These are phyloP conservation scores for Plantago coronopus DNA, from an alignment of 305 asterid genomes.

Conservation along the genomic window DNA sequence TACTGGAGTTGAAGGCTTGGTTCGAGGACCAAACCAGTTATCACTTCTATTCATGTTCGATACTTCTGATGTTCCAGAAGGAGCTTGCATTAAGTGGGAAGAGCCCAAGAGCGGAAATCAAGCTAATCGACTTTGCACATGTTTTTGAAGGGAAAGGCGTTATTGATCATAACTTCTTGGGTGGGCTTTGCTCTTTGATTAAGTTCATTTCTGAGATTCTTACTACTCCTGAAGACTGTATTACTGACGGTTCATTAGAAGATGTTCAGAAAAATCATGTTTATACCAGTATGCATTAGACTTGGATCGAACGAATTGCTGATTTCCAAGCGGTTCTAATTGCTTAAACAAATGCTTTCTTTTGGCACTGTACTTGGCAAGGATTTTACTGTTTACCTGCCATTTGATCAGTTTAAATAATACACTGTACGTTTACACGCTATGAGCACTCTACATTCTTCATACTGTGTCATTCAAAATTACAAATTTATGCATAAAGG, in stretches of 20 bases:
- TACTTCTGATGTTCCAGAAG: constrained; percentile 61
- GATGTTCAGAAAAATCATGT: constrained; percentile 31
- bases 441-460: neutral
- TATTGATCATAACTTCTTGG: constrained; percentile 72
- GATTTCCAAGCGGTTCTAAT: neutral
- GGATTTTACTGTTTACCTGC: neutral
- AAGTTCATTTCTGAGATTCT: constrained; percentile 65
- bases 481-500: neutral
- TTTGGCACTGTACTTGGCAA: neutral
- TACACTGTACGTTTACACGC: neutral
- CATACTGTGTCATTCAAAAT: neutral
- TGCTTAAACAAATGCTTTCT: neutral
- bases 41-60: constrained; percentile 65
- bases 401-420: neutral
- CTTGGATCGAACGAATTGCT: constrained; percentile 11
- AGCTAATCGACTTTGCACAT: constrained; percentile 84
- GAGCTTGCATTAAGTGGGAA: constrained; percentile 39
- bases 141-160: constrained; percentile 56
- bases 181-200: constrained; percentile 71
- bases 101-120: constrained; percentile 51
- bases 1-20: constrained; percentile 78
- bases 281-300: constrained; percentile 28
- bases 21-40: constrained; percentile 71
- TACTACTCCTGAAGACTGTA: constrained; percentile 38
- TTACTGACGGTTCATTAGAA: constrained; percentile 24